phyloP scores from a whole-genome alignment of 2,329 filamentous ascomycete genomes.

The Talaromyces sp. region DNA sequence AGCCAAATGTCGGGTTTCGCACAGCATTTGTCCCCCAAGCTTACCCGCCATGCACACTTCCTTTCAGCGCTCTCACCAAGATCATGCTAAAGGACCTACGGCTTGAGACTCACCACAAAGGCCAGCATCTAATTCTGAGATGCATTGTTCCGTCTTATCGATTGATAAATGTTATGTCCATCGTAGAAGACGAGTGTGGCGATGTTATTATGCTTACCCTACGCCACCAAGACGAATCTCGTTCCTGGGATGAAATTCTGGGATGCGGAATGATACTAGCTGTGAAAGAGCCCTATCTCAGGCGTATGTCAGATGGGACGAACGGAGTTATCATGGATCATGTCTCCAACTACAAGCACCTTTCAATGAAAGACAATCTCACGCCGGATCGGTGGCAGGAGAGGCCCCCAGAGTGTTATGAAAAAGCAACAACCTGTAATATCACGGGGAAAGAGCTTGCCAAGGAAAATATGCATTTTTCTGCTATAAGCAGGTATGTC shows the following conservation, averaged over 20 bases:
- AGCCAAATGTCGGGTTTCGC: not conserved
- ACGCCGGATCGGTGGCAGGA: not conserved
- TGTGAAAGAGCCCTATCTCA: not conserved
- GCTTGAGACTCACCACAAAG: not conserved
- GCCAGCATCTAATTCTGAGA: not conserved
- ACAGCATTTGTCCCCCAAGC: not conserved
- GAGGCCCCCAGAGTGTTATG: not conserved
- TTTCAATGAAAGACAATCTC: not conserved
- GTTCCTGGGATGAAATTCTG: not conserved
- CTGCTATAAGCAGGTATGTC: not conserved
- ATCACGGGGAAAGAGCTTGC: not conserved
- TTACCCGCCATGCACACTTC: not conserved
- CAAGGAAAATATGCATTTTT: not conserved
- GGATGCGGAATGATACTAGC: not conserved
- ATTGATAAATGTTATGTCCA: not conserved
- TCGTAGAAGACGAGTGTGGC: not conserved
- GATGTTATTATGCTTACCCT: not conserved
- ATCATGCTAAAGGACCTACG: not conserved
- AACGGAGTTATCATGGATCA: not conserved
- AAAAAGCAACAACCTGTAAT: not conserved
- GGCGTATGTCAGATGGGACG: not conserved
- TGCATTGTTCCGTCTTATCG: not conserved
- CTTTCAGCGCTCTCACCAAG: not conserved
- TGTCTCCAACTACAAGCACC: not conserved
- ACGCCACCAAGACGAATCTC: not conserved